Conservation (phyloP, 352 stramenopile species). For the Thalassiosira hispida region DNA sequence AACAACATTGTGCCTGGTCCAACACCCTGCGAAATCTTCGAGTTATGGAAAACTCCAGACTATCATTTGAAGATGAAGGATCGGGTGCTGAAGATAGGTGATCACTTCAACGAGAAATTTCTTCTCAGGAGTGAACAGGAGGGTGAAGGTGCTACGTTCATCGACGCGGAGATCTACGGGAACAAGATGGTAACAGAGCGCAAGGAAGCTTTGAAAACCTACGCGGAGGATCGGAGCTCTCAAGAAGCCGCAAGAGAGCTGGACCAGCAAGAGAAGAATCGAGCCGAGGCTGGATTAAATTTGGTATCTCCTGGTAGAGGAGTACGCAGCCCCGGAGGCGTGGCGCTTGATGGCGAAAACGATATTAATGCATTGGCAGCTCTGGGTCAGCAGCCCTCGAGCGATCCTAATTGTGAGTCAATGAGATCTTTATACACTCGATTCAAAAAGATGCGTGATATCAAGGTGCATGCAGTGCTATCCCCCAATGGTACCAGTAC, state of each 20-base stretch:
- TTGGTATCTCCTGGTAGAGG: constrained; percentile 4
- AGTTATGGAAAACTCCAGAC: constrained; percentile 2
- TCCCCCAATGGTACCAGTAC: no score
- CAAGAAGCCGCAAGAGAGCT: background rate
- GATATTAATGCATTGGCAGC: background rate
- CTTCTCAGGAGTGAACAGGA: background rate
- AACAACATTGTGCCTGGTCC: background rate
- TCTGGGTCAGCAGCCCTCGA: background rate
- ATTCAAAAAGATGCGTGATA: constrained; percentile 11
- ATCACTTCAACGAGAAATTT: background rate
- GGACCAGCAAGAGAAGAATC: background rate
- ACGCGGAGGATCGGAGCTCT: background rate
- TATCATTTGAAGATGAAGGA: constrained; percentile 17
- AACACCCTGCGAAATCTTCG: background rate
- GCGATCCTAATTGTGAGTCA: background rate
- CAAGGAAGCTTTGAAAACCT: background rate
- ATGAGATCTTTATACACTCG: background rate
- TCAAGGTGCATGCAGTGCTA: no score
- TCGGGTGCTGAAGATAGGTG: constrained; percentile 1
- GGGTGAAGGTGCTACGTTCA: background rate
- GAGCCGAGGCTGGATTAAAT: background rate
- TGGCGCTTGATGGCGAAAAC: background rate
- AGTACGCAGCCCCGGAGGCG: background rate
- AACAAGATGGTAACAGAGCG: background rate
- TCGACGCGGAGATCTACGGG: background rate